Percentiles rank a stretch among this genome's conserved stretches.
phyloP scores from a whole-genome alignment of 495 filamentous ascomycete genomes.

The Podospora bellae-mahoneyi region DNA sequence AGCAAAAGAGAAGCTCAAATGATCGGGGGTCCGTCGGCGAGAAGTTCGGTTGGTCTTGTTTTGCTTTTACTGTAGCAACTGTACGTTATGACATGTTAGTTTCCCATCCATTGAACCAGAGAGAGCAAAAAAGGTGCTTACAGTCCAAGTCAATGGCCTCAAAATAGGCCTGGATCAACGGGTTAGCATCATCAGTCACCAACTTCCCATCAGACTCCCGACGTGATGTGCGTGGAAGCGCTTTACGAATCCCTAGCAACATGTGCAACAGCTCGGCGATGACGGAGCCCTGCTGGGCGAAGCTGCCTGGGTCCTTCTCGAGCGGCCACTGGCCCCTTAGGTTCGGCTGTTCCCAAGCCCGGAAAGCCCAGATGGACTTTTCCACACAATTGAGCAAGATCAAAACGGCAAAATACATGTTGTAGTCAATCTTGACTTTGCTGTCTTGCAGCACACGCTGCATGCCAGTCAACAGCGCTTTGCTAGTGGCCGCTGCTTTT shows the following conservation, averaged over 20 bases:
- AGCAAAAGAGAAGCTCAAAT: conserved; percentile 63
- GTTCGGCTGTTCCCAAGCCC: conserved; percentile 63
- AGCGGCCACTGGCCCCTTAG: conserved; percentile 64
- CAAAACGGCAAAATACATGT: conserved; percentile 70
- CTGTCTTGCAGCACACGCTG: conserved; percentile 72
- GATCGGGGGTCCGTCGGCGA: conserved; percentile 63
- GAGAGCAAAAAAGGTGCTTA: conserved; percentile 37
- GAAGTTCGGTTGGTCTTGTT: conserved; percentile 50
- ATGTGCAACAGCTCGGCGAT: conserved; percentile 71
- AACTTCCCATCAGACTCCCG: conserved; percentile 54
- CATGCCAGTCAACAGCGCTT: conserved; percentile 67
- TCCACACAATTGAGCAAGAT: conserved; percentile 77
- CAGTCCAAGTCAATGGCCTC: conserved; percentile 57
- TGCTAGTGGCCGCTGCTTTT: conserved; percentile 62
- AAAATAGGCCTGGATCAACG: conserved; percentile 56
- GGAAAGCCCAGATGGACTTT: conserved; percentile 79
- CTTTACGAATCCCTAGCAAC: conserved; percentile 68
- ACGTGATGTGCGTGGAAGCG: conserved; percentile 59
- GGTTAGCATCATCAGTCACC: conserved; percentile 51
- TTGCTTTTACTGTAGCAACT: conserved; percentile 40
- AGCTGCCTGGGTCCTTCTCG: conserved; percentile 61
- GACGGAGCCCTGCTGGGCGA: conserved; percentile 66
- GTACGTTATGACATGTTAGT: conserved; percentile 10
- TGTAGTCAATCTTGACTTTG: conserved; percentile 64
- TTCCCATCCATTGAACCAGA: neutral